Conservation (phyloP, 2,329 filamentous ascomycete species). For the Xylariaceae sp. region DNA sequence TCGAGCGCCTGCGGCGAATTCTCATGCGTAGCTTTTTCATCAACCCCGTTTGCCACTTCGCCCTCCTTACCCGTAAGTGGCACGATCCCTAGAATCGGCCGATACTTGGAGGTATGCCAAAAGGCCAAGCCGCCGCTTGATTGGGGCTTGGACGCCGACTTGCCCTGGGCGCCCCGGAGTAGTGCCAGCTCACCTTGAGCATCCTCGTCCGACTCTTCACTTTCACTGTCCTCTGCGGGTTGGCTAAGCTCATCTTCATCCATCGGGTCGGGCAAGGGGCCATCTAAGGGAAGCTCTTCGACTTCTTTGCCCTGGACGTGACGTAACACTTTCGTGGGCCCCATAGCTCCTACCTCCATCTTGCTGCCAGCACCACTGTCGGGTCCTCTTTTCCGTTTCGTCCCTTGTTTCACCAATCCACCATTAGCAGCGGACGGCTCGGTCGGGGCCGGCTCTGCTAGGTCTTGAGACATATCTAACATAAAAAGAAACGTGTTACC, state of each 20-base stretch:
- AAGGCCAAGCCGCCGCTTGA: constrained; percentile 38
- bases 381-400: constrained; percentile 58
- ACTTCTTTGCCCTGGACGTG: constrained; percentile 20
- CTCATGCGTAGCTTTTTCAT: constrained; percentile 10
- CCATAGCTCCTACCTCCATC: constrained; percentile 48
- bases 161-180: constrained; percentile 34
- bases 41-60: constrained; percentile 28
- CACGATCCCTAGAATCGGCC: constrained; percentile 81
- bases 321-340: constrained; percentile 35
- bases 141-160: constrained; percentile 27
- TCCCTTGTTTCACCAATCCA: constrained; percentile 37
- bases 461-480: constrained; percentile 79
- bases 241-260: constrained; percentile 36
- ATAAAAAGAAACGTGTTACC: constrained; percentile 87
- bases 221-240: constrained; percentile 35
- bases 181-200: constrained; percentile 36
- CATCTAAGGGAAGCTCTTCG: constrained; percentile 35
- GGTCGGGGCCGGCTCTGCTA: constrained; percentile 46
- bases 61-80: constrained; percentile 44
- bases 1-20: constrained; percentile 57
- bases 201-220: constrained; percentile 41
- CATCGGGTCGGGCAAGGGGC: constrained; percentile 30
- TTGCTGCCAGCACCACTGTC: constrained; percentile 57
- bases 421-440: constrained; percentile 33
- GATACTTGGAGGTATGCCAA: constrained; percentile 92